A percentile compares a stretch with the other conserved stretches of the same genome.
These are phyloP conservation scores for Cicer pinnatifidum DNA, from an alignment of 306 rosid species.

Conservation along the genomic window DNA sequence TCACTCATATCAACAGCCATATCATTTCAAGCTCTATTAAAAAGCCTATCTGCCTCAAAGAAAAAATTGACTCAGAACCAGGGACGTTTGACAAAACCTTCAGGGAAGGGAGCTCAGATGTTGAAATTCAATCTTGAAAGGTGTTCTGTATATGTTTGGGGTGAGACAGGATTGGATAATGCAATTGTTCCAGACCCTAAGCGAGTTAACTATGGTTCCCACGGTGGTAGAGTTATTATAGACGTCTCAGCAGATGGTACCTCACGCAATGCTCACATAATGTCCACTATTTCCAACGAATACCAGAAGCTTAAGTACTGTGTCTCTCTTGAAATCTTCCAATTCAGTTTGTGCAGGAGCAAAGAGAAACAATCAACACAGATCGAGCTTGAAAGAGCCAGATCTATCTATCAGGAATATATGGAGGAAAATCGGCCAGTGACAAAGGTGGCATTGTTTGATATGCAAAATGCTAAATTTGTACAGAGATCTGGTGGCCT, in stretches of 20 bases:
- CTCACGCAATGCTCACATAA: constrained; percentile 76
- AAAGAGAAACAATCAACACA: constrained; percentile 91
- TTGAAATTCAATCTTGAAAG: constrained; percentile 82
- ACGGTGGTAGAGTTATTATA: constrained; percentile 82
- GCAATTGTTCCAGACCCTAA: constrained; percentile 84
- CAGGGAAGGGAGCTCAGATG: constrained; percentile 78
- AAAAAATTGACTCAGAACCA: constrained; percentile 63
- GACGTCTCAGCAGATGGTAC: constrained; percentile 79
- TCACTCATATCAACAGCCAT: constrained; percentile 83
- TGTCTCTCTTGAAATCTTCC: constrained; percentile 83
- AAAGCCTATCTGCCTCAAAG: constrained; percentile 64
- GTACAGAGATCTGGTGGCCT: constrained; percentile 88
- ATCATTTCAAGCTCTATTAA: constrained; percentile 73
- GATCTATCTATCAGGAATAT: constrained; percentile 81
- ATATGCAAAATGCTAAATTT: constrained; percentile 95
- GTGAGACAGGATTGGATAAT: constrained; percentile 79
- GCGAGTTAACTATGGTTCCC: constrained; percentile 93
- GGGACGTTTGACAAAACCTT: constrained; percentile 69
- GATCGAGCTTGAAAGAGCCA: constrained; percentile 90
- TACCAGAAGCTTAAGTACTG: constrained; percentile 70
- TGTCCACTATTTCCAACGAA: constrained; percentile 69
- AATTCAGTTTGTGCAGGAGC: constrained; percentile 77
- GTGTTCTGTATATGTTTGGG: constrained; percentile 77
- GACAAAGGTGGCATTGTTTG: constrained; percentile 76
- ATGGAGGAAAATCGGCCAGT: constrained; percentile 71